A percentile compares a stretch with the other conserved stretches of the same genome.
These are phyloP conservation scores for Trametes elegans DNA, from an alignment of 768 basidiomycete genomes.

Conservation along the genomic window DNA sequence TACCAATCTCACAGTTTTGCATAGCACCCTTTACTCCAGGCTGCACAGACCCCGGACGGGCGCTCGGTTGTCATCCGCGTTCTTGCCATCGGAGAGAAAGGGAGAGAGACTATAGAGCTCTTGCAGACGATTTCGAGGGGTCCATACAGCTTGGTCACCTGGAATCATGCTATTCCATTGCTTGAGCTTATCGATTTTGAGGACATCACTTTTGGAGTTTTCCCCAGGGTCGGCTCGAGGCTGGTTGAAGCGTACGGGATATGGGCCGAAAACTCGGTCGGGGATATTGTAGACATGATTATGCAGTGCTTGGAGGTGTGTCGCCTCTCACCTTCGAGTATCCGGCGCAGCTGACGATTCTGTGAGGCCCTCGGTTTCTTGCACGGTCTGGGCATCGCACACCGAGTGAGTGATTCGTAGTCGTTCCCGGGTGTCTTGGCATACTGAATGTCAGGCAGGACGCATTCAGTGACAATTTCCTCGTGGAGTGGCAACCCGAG, in stretches of 20 bases:
- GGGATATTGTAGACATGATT: constrained; percentile 31
- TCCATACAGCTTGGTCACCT: constrained; percentile 12
- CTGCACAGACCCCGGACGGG: too few relatives aligned
- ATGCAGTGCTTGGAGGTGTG: constrained; percentile 31
- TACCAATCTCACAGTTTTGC: too few relatives aligned
- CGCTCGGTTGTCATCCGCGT: too few relatives aligned
- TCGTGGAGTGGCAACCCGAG: constrained; percentile 33
- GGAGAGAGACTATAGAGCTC: too few relatives aligned
- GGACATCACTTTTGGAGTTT: constrained; percentile 30
- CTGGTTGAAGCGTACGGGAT: constrained; percentile 13
- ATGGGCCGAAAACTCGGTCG: constrained; percentile 33
- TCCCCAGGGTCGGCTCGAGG: constrained; percentile 24
- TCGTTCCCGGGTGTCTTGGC: not conserved
- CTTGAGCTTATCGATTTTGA: constrained; percentile 28
- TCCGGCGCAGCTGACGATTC: too few relatives aligned
- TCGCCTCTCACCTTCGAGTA: too few relatives aligned
- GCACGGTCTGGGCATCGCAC: not conserved
- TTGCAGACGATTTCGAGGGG: constrained; percentile 24
- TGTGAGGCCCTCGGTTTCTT: not conserved
- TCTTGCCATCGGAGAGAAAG: too few relatives aligned
- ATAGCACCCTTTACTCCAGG: too few relatives aligned
- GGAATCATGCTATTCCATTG: constrained; percentile 31
- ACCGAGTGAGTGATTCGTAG: not conserved
- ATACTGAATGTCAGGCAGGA: constrained; percentile 21
- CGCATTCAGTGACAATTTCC: constrained; percentile 32